Evolutionary conservation across 441 rosid species (phyloP), one percentile per base, ranked within the genome.

Genomic region (Gossypium aridum): DNA sequence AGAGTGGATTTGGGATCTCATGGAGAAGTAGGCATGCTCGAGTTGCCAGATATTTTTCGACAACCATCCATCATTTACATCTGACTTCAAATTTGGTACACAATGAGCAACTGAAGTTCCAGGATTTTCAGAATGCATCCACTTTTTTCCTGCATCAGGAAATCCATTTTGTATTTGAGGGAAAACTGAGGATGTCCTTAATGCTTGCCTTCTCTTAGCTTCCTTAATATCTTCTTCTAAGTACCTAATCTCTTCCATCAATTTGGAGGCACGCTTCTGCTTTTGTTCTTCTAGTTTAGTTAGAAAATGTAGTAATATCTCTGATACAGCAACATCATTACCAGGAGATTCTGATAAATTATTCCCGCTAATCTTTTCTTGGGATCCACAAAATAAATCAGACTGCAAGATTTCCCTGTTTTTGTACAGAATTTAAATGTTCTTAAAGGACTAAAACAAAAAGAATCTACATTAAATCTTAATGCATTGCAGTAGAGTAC

Each of bases 381-480:
- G 77, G 56, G 80, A 70, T 65, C 62, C 74, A 64, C 78, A 71
- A 71, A 85, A 83, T 70, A 92, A 77, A 74, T 89, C 91, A 9
- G 96, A 92, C 80, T 84, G 86, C 45, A 90, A 82, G 80, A 92
- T 87, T 76, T 87, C 88, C 83, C 97, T 92, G 92, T 84, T 73
- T 71, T 61, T 74, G 68, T 60, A 72, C 47, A 64, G 37, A 49
- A 20, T 64, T 69, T 43, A 53, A 66, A 59, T 20, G 64, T 51
- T 16, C 45, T 75, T 34, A 13, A 59, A 23, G 16, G 37, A 34
- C 59, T 19, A 43, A 56, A 43, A 72, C 37, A 66, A 64, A 4
- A 10, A 55, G 17, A 47, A 64, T 43, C 60, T 55, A 55, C 49
- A 6, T 23, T 54, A 45, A 77, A 71, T 68, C 39, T 23, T 49